These are phyloP conservation scores for Saccharomycopsis malanga DNA, from an alignment of 805 yeast genomes.

Conservation along the genomic window DNA sequence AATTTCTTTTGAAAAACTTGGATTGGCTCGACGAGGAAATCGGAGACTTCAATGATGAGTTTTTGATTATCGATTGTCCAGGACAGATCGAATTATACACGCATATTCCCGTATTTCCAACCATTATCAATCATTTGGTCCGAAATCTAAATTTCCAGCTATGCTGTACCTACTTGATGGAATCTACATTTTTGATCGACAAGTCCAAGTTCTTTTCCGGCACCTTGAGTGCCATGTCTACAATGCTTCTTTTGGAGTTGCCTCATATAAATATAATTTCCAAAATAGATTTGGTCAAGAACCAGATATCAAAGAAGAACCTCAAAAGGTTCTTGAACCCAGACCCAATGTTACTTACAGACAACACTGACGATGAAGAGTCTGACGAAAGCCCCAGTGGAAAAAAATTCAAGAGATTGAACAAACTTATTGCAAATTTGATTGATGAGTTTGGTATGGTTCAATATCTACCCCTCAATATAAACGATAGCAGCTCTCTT, in stretches of 20 bases:
- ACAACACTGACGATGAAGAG: constrained; percentile 41
- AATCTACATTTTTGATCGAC: constrained; percentile 91
- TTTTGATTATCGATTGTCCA: constrained; percentile 90
- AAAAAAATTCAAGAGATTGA: constrained; percentile 62
- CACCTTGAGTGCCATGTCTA: constrained; percentile 94
- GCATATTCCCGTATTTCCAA: constrained; percentile 89
- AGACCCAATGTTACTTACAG: constrained; percentile 69
- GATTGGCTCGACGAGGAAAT: constrained; percentile 98
- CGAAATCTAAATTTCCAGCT: constrained; percentile 73
- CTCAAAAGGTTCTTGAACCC: constrained; percentile 84
- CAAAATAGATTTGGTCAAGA: constrained; percentile 79
- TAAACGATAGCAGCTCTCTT: constrained; percentile 67
- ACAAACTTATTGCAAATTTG: constrained; percentile 75
- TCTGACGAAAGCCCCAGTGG: constrained; percentile 30
- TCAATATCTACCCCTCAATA: constrained; percentile 85
- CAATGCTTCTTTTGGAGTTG: constrained; percentile 89
- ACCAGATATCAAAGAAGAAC: constrained; percentile 66
- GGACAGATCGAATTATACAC: constrained; percentile 95
- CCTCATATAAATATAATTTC: constrained; percentile 92
- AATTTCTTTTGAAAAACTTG: constrained; percentile 76
- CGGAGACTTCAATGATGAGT: constrained; percentile 93
- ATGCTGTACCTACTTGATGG: constrained; percentile 88
- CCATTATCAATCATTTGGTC: constrained; percentile 78
- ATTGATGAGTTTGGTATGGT: constrained; percentile 99
- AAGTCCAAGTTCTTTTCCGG: constrained; percentile 91